Base-by-base conservation (phyloP, 345 rosid genomes). In the Moringa oleifera region DNA sequence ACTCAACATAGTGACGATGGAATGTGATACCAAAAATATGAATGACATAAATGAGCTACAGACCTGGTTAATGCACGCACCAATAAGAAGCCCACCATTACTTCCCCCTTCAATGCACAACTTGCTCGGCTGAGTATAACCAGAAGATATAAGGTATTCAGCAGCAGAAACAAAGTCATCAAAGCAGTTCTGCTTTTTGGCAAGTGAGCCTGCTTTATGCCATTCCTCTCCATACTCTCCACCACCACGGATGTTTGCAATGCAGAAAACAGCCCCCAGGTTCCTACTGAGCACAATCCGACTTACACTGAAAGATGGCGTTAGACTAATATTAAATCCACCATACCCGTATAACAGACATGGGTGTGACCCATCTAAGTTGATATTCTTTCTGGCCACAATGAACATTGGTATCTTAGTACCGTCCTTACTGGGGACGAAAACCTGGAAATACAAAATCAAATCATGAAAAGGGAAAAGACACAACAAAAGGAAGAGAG, bases 151-250 rank as follows among this genome's bases (percentile, higher is more conserved):
- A 20, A 94, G 81, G 73, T 85, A 82, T 62, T 94, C 89, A 17
- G 91, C 82, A 31, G 82, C 85, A 53, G 87, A 81, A 65, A 90
- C 85, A 78, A 94, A 94, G 72, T 94, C 96, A 75, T 88, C 93
- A 54, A 94, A 85, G 80, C 90, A 85, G 56, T 85, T 94, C 73
- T 94, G 99, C 70, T 94, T 94, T 53, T 77, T 81, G 0, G 76
- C 77, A 47, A 90, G 87, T 6, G 97, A 68, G 0, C 97, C 99
- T 28, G 90, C 85, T 73, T 88, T 85, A 65, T 94, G 96, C 99
- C 99, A 90, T 70, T 88, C 93, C 79, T 90, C 95, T 51, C 97
- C 99, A 55, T 94, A 90, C 75, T 90, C 99, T 61, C 97, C 99
- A 31, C 99, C 99, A 31, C 99, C 99, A 20, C 97, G 97, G 19